Percentiles rank a stretch among this genome's conserved stretches.
Conservation (phyloP, 1,284 basidiomycete species). For the Boletus albobrunnescens region DNA sequence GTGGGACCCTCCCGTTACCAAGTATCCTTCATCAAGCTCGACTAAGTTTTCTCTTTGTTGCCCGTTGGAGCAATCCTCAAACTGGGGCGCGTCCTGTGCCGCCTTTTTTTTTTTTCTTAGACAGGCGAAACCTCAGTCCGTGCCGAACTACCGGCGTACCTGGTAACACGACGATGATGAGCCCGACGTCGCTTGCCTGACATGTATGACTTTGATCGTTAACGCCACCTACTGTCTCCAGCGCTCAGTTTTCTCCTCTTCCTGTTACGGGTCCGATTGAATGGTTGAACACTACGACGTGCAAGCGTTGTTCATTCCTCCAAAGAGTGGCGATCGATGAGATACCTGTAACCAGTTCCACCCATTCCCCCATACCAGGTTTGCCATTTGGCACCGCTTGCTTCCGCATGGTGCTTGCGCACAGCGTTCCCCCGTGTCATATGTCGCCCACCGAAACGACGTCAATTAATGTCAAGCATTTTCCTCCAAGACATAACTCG, state of each 20-base stretch:
- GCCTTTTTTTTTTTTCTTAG: neutral
- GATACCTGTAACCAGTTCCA: neutral
- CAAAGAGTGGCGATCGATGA: neutral
- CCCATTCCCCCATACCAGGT: neutral
- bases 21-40: conserved; percentile 12
- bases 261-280: neutral
- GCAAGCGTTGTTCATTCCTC: neutral
- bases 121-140: neutral
- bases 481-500: neutral
- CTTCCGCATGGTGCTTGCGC: neutral
- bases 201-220: neutral
- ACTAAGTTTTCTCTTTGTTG: neutral
- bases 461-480: neutral
- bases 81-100: neutral
- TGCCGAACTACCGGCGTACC: conserved; percentile 1
- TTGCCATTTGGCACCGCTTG: neutral
- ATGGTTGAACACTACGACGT: no score
- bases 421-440: neutral
- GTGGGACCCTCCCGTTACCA: conserved; percentile 2
- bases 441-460: neutral
- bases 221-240: neutral
- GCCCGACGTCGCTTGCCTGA: conserved; percentile 15
- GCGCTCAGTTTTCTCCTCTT: neutral
- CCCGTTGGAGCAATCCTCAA: neutral
- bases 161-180: neutral